Percentiles rank a stretch among this genome's conserved stretches.
Conservation (phyloP, 2,329 filamentous ascomycete genomes). For the Akanthomyces uredinophilus region DNA sequence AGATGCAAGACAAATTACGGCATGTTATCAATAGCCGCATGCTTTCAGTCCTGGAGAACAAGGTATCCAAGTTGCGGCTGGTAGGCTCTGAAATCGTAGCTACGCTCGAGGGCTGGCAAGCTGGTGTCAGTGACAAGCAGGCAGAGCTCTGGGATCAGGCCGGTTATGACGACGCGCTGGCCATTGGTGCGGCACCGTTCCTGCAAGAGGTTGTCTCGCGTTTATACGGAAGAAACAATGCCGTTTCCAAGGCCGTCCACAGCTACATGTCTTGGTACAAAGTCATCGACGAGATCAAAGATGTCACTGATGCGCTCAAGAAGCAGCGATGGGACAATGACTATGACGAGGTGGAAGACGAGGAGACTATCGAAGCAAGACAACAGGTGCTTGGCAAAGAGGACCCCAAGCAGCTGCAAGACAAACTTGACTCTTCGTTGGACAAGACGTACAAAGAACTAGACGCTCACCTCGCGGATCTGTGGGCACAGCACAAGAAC, state of each 20-base stretch:
- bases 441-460: constrained; percentile 54
- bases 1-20: constrained; percentile 65
- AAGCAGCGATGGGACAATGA: constrained; percentile 72
- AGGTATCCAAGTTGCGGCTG: constrained; percentile 58
- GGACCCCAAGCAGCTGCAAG: constrained; percentile 60
- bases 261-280: constrained; percentile 68
- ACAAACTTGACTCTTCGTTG: constrained; percentile 53
- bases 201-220: constrained; percentile 64
- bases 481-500: constrained; percentile 44
- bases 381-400: constrained; percentile 66
- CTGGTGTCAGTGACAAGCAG: constrained; percentile 44
- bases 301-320: constrained; percentile 59
- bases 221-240: constrained; percentile 66
- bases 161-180: constrained; percentile 60
- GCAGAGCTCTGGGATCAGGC: constrained; percentile 62
- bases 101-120: constrained; percentile 56
- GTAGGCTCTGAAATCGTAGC: constrained; percentile 61
- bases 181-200: constrained; percentile 61
- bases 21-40: constrained; percentile 65
- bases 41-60: constrained; percentile 54
- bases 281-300: constrained; percentile 63
- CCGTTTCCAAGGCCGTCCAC: constrained; percentile 56
- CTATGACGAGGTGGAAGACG: constrained; percentile 67
- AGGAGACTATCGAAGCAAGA: constrained; percentile 61
- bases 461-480: constrained; percentile 45